phyloP scores from a whole-genome alignment of 768 basidiomycete genomes.

The Collybia sordida region DNA sequence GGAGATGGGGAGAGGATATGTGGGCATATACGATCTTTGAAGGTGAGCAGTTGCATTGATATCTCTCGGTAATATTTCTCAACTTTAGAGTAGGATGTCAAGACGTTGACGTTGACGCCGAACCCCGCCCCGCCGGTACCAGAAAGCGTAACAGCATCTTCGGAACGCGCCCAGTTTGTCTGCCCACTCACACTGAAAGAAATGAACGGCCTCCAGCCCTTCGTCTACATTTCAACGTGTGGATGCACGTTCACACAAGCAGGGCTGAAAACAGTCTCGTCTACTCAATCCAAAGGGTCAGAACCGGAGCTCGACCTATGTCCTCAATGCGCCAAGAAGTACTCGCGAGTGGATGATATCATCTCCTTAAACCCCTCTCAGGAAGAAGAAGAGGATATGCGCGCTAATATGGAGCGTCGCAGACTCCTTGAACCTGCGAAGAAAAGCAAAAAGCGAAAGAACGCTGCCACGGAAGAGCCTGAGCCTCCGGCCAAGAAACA shows the following conservation, averaged over 20 bases:
- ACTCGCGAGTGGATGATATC: conserved; percentile 54
- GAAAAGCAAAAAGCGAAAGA: conserved; percentile 62
- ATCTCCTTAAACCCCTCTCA: conserved; percentile 65
- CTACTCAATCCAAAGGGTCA: conserved; percentile 18
- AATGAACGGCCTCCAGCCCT: conserved; percentile 90
- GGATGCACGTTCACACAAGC: conserved; percentile 91
- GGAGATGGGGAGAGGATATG: conserved; percentile 93
- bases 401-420: conserved; percentile 52
- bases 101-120: conserved; percentile 75
- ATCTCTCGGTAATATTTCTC: background rate
- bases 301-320: conserved; percentile 55
- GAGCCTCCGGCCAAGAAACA: conserved; percentile 42
- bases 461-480: conserved; percentile 30
- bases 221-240: conserved; percentile 83
- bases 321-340: conserved; percentile 77
- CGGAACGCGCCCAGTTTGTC: conserved; percentile 67
- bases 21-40: conserved; percentile 82
- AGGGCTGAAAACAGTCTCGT: conserved; percentile 67
- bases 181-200: conserved; percentile 93
- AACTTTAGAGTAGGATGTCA: conserved; percentile 65
- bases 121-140: conserved; percentile 57
- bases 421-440: conserved; percentile 57
- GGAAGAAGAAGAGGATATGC: conserved; percentile 66
- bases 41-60: conserved; percentile 50
- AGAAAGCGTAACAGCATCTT: conserved; percentile 31